These are phyloP conservation scores for Hortiboletus campestris DNA, from an alignment of 768 basidiomycete genomes.

Conservation along the genomic window DNA sequence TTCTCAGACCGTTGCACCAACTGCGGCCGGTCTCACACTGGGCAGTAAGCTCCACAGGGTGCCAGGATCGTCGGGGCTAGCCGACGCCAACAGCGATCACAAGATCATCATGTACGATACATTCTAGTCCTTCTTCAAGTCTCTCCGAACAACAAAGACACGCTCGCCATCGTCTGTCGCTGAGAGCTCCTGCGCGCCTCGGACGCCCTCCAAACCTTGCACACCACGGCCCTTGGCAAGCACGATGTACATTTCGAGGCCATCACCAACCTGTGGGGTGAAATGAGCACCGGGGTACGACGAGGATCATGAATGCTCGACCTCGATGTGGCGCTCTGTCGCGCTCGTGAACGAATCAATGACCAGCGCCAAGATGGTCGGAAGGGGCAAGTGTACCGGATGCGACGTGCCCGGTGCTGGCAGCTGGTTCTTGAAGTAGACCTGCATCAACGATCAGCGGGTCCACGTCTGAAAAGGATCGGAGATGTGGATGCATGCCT, in stretches of 20 bases:
- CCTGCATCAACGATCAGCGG: conserved; percentile 51
- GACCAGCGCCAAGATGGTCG: conserved; percentile 79
- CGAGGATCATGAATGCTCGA: conserved; percentile 33
- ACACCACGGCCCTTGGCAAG: conserved; percentile 65
- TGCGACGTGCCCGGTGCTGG: conserved; percentile 69
- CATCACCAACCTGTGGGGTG: conserved; percentile 79
- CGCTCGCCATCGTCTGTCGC: conserved; percentile 64
- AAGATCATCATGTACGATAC: not conserved
- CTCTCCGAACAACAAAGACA: conserved; percentile 70
- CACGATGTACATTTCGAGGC: conserved; percentile 88
- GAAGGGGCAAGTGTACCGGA: conserved; percentile 78
- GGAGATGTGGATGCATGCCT: conserved; percentile 58
- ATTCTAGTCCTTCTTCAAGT: conserved; percentile 77
- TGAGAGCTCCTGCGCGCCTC: conserved; percentile 65
- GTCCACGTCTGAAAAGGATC: conserved; percentile 49
- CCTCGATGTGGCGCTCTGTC: conserved; percentile 98
- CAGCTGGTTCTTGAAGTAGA: conserved; percentile 96
- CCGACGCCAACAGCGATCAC: too few species aligned
- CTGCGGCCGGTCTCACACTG: too few species aligned
- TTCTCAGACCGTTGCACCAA: not conserved
- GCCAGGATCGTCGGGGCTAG: too few species aligned
- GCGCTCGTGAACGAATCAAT: conserved; percentile 97
- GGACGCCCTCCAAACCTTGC: conserved; percentile 59
- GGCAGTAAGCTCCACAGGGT: too few species aligned
- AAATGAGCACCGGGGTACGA: not conserved